Evolutionary conservation across 352 stramenopile species (phyloP).

Genomic region (Phytophthora palmivora): DNA sequence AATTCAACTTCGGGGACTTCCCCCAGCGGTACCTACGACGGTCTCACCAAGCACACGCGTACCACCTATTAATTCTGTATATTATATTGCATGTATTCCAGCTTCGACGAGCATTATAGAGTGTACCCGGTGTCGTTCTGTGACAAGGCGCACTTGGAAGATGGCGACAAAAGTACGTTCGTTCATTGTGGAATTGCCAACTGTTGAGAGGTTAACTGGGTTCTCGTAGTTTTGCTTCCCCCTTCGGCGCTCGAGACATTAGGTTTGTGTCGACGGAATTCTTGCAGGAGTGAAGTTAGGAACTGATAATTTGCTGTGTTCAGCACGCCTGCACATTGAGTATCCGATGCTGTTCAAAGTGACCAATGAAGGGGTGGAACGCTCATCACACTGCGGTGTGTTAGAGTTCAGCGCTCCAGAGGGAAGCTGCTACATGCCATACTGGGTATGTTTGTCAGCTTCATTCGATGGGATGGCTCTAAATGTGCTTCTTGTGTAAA

Average conservation of each 20-base stretch:
- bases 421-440: slow-evolving; percentile 98
- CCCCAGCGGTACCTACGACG: slow-evolving; percentile 55
- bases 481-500: not conserved
- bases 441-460: slow-evolving; percentile 87
- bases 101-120: slow-evolving; percentile 89
- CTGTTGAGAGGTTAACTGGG: slow-evolving; percentile 5
- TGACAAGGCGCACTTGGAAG: slow-evolving; percentile 88
- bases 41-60: not conserved
- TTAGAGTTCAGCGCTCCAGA: slow-evolving; percentile 99
- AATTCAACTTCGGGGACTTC: slow-evolving; percentile 84
- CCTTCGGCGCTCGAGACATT: slow-evolving; percentile 98
- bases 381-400: slow-evolving; percentile 97
- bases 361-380: slow-evolving; percentile 85
- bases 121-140: slow-evolving; percentile 90
- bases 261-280: slow-evolving; percentile 48
- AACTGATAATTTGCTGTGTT: slow-evolving; percentile 11
- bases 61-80: not conserved
- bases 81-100: slow-evolving; percentile 18
- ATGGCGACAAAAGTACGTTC: slow-evolving; percentile 88
- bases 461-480: not conserved
- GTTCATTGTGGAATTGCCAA: not conserved
- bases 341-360: slow-evolving; percentile 99
- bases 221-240: slow-evolving; percentile 91
- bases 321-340: slow-evolving; percentile 94
- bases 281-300: not conserved